Conservation (phyloP, 2,329 filamentous ascomycete species). For the Paramyrothecium roridum region DNA sequence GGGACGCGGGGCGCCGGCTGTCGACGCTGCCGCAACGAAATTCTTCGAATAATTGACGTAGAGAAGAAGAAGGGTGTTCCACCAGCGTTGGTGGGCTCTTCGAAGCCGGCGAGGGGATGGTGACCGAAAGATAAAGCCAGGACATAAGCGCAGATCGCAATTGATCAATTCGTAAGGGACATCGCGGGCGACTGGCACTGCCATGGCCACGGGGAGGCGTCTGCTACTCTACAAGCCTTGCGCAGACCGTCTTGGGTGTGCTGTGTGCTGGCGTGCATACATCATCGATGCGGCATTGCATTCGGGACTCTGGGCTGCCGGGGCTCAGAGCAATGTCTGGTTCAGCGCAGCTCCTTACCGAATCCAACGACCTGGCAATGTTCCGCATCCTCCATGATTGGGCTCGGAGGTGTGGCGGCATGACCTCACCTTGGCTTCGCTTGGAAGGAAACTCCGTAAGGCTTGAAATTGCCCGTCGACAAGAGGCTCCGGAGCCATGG, state of each 20-base stretch:
- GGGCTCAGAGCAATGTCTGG: background rate
- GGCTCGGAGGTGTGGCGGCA: slow-evolving; percentile 12
- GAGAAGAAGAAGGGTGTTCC: too few species aligned
- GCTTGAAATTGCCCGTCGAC: background rate
- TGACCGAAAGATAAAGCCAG: too few species aligned
- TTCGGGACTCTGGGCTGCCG: too few species aligned
- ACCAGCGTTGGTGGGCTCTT: too few species aligned
- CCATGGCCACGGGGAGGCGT: background rate
- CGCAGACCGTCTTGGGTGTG: background rate
- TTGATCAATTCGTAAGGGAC: too few species aligned
- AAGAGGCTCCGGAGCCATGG: too few species aligned
- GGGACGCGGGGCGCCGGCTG: background rate
- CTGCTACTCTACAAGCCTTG: background rate
- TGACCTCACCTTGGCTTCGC: slow-evolving; percentile 18
- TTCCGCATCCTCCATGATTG: slow-evolving; percentile 15
- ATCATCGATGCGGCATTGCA: background rate
- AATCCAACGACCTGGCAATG: slow-evolving; percentile 11
- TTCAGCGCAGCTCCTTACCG: slow-evolving; percentile 13
- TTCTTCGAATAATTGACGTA: too few species aligned
- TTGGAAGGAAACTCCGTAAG: background rate
- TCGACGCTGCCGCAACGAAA: too few species aligned
- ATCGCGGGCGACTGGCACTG: background rate
- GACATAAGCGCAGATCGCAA: too few species aligned
- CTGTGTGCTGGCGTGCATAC: background rate
- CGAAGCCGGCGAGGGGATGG: too few species aligned